Evolutionary conservation across 352 stramenopile genomes (phyloP).

Genomic region (Globisporangium megalacanthum): DNA sequence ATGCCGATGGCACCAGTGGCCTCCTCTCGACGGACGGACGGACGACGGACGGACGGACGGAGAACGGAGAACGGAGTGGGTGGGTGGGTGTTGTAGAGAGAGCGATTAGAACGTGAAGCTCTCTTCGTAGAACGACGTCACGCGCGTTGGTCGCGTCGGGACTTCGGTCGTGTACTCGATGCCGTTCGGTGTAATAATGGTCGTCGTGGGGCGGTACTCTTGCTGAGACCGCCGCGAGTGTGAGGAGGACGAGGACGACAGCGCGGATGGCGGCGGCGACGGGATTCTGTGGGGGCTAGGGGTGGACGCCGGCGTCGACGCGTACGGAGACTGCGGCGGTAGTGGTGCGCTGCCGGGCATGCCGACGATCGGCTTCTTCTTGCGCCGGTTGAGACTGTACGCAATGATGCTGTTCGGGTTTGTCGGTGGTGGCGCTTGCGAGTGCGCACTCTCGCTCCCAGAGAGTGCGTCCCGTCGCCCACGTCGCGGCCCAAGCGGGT

Average conservation of each 20-base stretch:
- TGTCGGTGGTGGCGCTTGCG: conserved; percentile 6
- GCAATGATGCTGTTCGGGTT: conserved; percentile 44
- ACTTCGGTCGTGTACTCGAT: conserved; percentile 20
- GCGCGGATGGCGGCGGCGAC: background rate
- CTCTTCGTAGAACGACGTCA: conserved; percentile 43
- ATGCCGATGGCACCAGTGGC: background rate
- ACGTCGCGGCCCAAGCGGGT: conserved; percentile 22
- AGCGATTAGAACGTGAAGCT: conserved; percentile 48
- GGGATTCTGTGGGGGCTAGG: background rate
- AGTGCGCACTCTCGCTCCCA: conserved; percentile 23
- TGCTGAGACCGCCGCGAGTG: background rate
- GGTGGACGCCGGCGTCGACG: conserved; percentile 1
- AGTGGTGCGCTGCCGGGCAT: conserved; percentile 28
- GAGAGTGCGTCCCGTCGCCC: conserved; percentile 35
- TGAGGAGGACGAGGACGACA: background rate
- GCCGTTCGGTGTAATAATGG: conserved; percentile 17
- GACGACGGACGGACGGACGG: background rate
- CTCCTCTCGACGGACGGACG: background rate
- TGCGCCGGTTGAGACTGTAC: conserved; percentile 56
- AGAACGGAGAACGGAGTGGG: no score
- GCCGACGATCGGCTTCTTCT: conserved; percentile 42
- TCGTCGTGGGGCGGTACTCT: conserved; percentile 9
- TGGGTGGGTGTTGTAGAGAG: background rate
- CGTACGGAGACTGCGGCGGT: background rate
- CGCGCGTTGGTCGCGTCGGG: conserved; percentile 8